Base-by-base conservation (phyloP, 352 stramenopile genomes). In the Pythium apleroticum region DNA sequence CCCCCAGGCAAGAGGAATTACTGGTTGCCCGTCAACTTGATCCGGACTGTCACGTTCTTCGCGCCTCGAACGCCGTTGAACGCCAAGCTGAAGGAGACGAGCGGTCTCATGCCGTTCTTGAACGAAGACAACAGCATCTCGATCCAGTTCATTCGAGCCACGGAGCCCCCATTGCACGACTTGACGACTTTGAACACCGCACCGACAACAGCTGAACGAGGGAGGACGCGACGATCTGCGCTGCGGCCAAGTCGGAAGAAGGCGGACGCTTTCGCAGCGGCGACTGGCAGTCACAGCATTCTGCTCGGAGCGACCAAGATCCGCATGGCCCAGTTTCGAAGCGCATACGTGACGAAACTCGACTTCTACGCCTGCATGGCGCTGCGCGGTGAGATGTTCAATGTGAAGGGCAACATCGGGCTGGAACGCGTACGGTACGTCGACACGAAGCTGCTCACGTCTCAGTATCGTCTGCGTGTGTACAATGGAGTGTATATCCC, bases 341-440 rank as follows among this genome's bases (percentile, higher is more conserved):
- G 81, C 27, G 81, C 84, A n/a, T 92, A 89, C 52, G 82, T 93
- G 27, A 92, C 86, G 6, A 95, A 93, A 62, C 82, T 90, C 25
- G 86, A 95, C 64, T 90, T 93, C 45, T 93, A 92, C 55, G 84
- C 86, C 0, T 92, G 84, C 52, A 91, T 95, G 84, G 80, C 82
- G 12, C 78, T 92, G 28, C 81, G 74, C 0, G 84, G 84, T 8
- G 86, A 95, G 55, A 80, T 91, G 68, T 88, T 93, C 58, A 93
- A 95, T 50, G 79, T 93, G 63, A 95, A 93, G 61, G 86, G 84
- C 3, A 93, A 93, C 48, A 84, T 95, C 22, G 86, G 84, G 0
- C 67, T 95, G 39, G 84, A 95, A 43, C 75, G 86, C 1, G 63
- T 95, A 25, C 82, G 86, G 17, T 90, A 90, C 35, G 73, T 95